phyloP scores from a whole-genome alignment of 305 asterid species.

The Striga hermonthica region DNA sequence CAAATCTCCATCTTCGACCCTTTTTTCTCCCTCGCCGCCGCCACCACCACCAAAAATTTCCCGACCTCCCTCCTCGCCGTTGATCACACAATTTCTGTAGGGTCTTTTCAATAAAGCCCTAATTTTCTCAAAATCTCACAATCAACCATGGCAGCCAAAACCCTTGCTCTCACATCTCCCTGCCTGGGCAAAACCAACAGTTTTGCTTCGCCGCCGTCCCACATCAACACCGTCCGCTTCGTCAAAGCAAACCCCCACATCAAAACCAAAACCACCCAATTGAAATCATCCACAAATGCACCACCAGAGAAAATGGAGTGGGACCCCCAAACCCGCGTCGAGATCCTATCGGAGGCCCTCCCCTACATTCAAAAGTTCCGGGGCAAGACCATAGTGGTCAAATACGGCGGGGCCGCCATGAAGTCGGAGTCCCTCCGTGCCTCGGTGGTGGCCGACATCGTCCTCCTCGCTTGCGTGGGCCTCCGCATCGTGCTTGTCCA shows the following conservation, averaged over 20 bases:
- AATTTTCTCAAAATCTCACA: too few species aligned
- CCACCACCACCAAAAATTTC: too few species aligned
- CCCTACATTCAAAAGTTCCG: conserved; percentile 4
- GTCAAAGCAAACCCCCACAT: background rate
- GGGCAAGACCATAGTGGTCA: conserved; percentile 5
- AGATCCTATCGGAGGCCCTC: background rate
- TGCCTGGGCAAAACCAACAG: background rate
- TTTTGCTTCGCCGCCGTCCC: background rate
- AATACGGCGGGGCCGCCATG: conserved; percentile 4
- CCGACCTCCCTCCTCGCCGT: too few species aligned
- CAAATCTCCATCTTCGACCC: too few species aligned
- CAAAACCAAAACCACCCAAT: background rate
- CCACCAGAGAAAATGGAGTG: background rate
- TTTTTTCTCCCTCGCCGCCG: too few species aligned
- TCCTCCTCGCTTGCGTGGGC: conserved; percentile 4
- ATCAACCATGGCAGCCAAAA: background rate
- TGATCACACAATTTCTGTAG: too few species aligned
- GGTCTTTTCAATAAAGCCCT: too few species aligned
- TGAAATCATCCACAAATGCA: background rate
- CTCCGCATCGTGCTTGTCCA: conserved; percentile 2
- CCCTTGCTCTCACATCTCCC: background rate
- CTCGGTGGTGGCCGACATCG: background rate
- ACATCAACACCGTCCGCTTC: background rate
- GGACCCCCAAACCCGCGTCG: conserved; percentile 1
- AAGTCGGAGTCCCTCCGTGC: conserved; percentile 2